A percentile compares a stretch with the other conserved stretches of the same genome.
Conservation (phyloP, 2,329 filamentous ascomycete genomes). For the Aureobasidium sp. region DNA sequence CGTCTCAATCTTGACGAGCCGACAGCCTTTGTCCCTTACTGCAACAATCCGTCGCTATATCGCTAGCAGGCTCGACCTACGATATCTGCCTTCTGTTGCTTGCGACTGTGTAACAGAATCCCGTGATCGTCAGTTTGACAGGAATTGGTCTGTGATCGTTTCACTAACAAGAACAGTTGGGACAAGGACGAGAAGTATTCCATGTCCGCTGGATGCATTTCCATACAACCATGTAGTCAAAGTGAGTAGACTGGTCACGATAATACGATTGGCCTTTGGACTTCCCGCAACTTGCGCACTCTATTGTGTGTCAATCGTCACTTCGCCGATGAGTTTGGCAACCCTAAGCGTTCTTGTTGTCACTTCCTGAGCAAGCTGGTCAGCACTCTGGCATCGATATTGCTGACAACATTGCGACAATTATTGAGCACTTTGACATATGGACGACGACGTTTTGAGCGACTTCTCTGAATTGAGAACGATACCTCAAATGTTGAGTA, state of each 20-base stretch:
- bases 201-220: not conserved
- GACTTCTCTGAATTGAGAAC: no score
- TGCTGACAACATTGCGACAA: no score
- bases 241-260: not conserved
- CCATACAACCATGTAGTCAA: not conserved
- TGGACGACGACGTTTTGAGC: no score
- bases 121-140: not conserved
- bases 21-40: not conserved
- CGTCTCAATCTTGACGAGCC: conserved; percentile 31
- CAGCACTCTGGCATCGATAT: no score
- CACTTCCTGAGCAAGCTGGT: no score
- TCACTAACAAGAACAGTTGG: not conserved
- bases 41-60: not conserved
- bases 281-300: not conserved
- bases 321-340: no score
- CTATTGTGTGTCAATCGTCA: no score
- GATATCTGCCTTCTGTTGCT: not conserved
- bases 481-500: no score
- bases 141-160: not conserved
- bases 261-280: not conserved
- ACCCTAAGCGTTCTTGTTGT: no score
- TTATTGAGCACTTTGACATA: no score
- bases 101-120: not conserved
- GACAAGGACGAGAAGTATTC: not conserved
- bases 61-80: not conserved